Evolutionary conservation across 306 rosid species (phyloP), one percentile per base, ranked within the genome.

Genomic region (Ormosia emarginata): DNA sequence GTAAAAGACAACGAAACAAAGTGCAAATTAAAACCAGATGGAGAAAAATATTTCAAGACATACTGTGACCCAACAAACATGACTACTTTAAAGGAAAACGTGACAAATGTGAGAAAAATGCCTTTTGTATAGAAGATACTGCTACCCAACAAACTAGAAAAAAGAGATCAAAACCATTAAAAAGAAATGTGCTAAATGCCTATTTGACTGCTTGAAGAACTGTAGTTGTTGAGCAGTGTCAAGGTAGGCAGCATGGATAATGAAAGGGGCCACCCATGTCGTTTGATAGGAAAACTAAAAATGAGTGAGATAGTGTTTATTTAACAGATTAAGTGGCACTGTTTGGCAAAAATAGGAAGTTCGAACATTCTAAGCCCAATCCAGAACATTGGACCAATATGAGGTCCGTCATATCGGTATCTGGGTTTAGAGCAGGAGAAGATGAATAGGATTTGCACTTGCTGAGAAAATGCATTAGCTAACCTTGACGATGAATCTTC

Each of bases 401-500:
- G 63, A 17, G 30, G 74, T 47, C 62, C 43, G 5, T 72, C 59
- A 66, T 8, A 47, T 30, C 14, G 56, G 71, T 2, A 37, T 71
- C 4, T 62, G 65, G 30, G 32, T 80, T 8, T 39, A 13, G 53
- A 69, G 74, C 10, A 37, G n/a, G n/a, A n/a, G 8, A 37, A 50
- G 65, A 53, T 67, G 52, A 17, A 66, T 24, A 30, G 6, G 68
- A 24, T 75, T 75, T 75, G 78, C 65, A 75, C 24, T 30, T 13
- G 70, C 13, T 53, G 39, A 14, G 40, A 67, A 79, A 84, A 67
- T 49, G 82, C 59, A 67, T 32, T 39, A 63, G 36, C 87, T 59
- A 59, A 84, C 87, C 87, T 84, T 79, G 6, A 80, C 84, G 1
- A 84, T 84, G 63, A 84, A 80, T 50, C 87, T 87, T 77, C 78